Evolutionary conservation across 2,329 filamentous ascomycete genomes (phyloP).

Genomic region (Thelonectria discophora): DNA sequence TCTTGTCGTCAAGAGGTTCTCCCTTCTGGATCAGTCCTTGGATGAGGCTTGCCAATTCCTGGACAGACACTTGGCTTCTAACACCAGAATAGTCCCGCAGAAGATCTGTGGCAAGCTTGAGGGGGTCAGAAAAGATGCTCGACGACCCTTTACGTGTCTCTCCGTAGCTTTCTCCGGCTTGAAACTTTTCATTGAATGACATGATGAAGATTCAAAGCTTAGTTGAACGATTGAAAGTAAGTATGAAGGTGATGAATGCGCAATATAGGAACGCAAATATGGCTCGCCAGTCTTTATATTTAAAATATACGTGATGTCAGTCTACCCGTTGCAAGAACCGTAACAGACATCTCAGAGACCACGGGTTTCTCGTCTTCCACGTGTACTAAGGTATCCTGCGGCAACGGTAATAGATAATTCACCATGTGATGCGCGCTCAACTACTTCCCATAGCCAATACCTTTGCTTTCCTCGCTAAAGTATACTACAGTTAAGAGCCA

Average conservation of each 20-base stretch:
- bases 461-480: not conserved
- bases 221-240: slow-evolving; percentile 1
- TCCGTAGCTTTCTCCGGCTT: slow-evolving; percentile 50
- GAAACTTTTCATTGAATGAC: slow-evolving; percentile 48
- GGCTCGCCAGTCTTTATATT: slow-evolving; percentile 12
- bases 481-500: not conserved
- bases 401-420: not conserved
- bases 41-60: slow-evolving; percentile 46
- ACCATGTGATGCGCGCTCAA: not conserved
- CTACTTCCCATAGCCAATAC: not conserved
- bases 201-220: slow-evolving; percentile 34
- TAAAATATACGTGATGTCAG: slow-evolving; percentile 15
- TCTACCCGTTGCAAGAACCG: not conserved
- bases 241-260: not conserved
- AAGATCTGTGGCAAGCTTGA: slow-evolving; percentile 46
- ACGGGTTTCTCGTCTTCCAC: not conserved
- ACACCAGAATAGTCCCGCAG: slow-evolving; percentile 45
- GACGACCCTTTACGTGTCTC: slow-evolving; percentile 37
- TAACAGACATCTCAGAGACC: not conserved
- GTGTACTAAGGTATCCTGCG: not conserved
- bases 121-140: slow-evolving; percentile 45
- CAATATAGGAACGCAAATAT: not conserved
- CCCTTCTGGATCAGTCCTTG: slow-evolving; percentile 51
- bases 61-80: slow-evolving; percentile 39
- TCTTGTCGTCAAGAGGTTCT: slow-evolving; percentile 67